Conservation (phyloP, 2,329 filamentous ascomycete genomes). For the Polytolypa hystricis region DNA sequence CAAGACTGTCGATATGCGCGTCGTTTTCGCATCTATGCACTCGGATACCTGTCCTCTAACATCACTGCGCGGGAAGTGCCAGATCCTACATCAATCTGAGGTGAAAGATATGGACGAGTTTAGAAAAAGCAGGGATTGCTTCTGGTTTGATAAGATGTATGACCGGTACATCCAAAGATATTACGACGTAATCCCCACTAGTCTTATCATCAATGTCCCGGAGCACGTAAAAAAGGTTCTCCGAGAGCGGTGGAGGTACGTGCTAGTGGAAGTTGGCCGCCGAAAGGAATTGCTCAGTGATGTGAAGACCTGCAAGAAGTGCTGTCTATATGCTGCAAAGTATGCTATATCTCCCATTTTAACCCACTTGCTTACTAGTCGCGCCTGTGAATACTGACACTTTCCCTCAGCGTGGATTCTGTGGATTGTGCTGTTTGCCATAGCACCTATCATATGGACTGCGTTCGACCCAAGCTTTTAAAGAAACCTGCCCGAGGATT, state of each 20-base stretch:
- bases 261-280: conserved; percentile 85
- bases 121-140: conserved; percentile 72
- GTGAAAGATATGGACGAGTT: conserved; percentile 73
- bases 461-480: conserved; percentile 77
- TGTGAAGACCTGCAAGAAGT: conserved; percentile 92
- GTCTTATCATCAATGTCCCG: conserved; percentile 89
- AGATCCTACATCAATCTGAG: conserved; percentile 78
- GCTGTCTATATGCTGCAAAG: conserved; percentile 81
- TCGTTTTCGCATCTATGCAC: conserved; percentile 96
- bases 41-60: conserved; percentile 90
- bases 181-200: conserved; percentile 91
- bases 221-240: conserved; percentile 90
- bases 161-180: conserved; percentile 97
- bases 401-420: conserved; percentile 62
- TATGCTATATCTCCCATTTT: conserved; percentile 31
- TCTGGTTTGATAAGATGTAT: conserved; percentile 96
- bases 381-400: conserved; percentile 17
- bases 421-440: conserved; percentile 94
- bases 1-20: conserved; percentile 78
- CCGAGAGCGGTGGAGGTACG: conserved; percentile 92
- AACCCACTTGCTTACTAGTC: not conserved
- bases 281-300: conserved; percentile 93
- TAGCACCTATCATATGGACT: conserved; percentile 97
- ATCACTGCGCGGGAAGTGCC: conserved; percentile 84
- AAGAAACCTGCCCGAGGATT: conserved; percentile 97